These are phyloP conservation scores for Lumnitzera littorea DNA, from an alignment of 345 rosid genomes.

Conservation along the genomic window DNA sequence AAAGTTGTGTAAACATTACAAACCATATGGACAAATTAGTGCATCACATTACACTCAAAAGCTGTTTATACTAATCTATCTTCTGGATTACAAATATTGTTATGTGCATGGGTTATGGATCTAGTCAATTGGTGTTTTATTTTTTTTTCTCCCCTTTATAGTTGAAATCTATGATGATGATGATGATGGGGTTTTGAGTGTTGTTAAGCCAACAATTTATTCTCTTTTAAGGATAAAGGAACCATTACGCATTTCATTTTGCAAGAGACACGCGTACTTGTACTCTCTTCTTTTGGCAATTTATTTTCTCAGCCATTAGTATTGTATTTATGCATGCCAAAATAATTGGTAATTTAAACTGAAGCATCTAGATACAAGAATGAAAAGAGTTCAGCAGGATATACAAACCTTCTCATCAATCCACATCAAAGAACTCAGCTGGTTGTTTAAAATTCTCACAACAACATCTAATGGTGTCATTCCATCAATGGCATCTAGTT, in stretches of 20 bases:
- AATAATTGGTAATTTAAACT: not conserved
- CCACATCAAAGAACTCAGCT: slow-evolving; percentile 95
- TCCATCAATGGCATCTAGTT: slow-evolving; percentile 63
- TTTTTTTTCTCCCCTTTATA: too few species aligned
- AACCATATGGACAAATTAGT: not conserved
- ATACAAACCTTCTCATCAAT: slow-evolving; percentile 56
- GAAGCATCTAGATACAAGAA: not conserved
- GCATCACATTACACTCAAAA: slow-evolving; percentile 1
- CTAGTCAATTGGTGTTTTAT: not conserved
- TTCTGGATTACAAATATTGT: not conserved
- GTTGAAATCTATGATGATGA: too few species aligned
- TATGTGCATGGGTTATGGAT: not conserved
- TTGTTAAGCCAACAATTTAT: too few species aligned
- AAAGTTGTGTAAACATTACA: not conserved
- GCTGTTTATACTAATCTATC: not conserved
- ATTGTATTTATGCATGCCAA: not conserved
- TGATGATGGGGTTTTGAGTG: too few species aligned
- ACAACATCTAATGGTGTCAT: slow-evolving; percentile 90
- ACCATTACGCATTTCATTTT: too few species aligned
- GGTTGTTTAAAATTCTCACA: slow-evolving; percentile 86
- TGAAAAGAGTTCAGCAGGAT: not conserved
- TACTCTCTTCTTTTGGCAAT: too few species aligned
- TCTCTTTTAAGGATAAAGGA: too few species aligned
- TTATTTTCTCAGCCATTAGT: not conserved
- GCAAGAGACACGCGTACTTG: too few species aligned